A percentile compares a stretch with the other conserved stretches of the same genome.
Conservation (phyloP, 257 asterid genomes). For the Nicotiana knightiana region DNA sequence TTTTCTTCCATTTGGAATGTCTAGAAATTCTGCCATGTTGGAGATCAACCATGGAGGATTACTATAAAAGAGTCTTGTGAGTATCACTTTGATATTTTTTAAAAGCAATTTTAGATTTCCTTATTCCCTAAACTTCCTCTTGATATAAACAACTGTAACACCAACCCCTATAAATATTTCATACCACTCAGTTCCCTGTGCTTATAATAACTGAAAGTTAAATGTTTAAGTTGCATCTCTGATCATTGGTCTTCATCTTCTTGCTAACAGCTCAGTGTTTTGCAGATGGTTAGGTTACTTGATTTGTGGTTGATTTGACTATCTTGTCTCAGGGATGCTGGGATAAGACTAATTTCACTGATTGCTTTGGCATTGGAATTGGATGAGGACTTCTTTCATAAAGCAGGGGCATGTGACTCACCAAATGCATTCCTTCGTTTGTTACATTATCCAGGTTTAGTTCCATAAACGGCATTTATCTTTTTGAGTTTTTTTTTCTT, state of each 20-base stretch:
- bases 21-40: slow-evolving; percentile 44
- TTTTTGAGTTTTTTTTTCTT: neutral
- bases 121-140: neutral
- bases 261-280: neutral
- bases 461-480: neutral
- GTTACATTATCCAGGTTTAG: slow-evolving; percentile 49
- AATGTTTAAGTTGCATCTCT: neutral
- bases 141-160: neutral
- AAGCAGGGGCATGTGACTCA: slow-evolving; percentile 38
- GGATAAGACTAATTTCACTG: slow-evolving; percentile 31
- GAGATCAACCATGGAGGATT: slow-evolving; percentile 49
- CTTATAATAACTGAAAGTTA: neutral
- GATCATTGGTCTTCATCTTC: neutral
- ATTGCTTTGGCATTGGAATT: slow-evolving; percentile 50
- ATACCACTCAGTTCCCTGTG: neutral
- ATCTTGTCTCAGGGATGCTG: slow-evolving; percentile 35
- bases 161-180: neutral
- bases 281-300: neutral
- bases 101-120: neutral
- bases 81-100: slow-evolving; percentile 16
- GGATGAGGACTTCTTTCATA: slow-evolving; percentile 44
- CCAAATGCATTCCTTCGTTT: slow-evolving; percentile 45
- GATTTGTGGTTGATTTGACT: slow-evolving; percentile 5
- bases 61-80: slow-evolving; percentile 38
- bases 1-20: neutral